phyloP scores from a whole-genome alignment of 768 basidiomycete genomes.

The Dioszegia crocea region DNA sequence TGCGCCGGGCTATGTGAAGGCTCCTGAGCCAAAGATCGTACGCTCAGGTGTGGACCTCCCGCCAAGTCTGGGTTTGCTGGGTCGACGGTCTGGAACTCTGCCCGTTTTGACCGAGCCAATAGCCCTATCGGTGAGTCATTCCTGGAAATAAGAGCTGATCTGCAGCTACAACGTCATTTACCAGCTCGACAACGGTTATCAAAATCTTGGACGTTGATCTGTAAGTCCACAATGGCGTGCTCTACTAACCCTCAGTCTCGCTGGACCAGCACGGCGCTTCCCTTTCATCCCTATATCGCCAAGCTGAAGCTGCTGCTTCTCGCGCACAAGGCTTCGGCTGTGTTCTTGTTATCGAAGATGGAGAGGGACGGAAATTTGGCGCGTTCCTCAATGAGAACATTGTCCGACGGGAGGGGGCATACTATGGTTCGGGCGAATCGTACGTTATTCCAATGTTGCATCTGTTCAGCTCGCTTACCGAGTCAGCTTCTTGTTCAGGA shows the following conservation, averaged over 20 bases:
- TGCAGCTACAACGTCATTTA: conserved; percentile 30
- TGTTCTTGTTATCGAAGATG: conserved; percentile 66
- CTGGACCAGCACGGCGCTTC: conserved; percentile 94
- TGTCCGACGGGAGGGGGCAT: conserved; percentile 59
- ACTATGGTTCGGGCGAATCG: conserved; percentile 89
- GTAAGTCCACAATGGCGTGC: conserved; percentile 20
- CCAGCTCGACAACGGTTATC: conserved; percentile 44
- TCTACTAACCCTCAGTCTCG: conserved; percentile 52
- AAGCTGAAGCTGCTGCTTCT: conserved; percentile 37
- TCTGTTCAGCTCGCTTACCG: background rate
- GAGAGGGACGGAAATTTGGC: conserved; percentile 67
- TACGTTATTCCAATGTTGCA: conserved; percentile 28
- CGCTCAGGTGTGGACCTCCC: background rate
- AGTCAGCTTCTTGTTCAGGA: conserved; percentile 32
- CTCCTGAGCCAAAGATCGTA: background rate
- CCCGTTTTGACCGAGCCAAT: conserved; percentile 23
- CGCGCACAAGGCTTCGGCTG: conserved; percentile 32
- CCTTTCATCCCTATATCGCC: conserved; percentile 72
- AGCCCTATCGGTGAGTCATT: conserved; percentile 30
- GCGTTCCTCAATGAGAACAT: conserved; percentile 76
- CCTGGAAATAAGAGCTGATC: background rate
- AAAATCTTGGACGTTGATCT: conserved; percentile 40
- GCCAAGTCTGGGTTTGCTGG: conserved; percentile 10
- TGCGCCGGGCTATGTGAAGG: conserved; percentile 30
- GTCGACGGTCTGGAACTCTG: conserved; percentile 29